Evolutionary conservation across 495 filamentous ascomycete genomes (phyloP), one percentile per base, ranked within the genome.

Genomic region (Choiromyces venosus): DNA sequence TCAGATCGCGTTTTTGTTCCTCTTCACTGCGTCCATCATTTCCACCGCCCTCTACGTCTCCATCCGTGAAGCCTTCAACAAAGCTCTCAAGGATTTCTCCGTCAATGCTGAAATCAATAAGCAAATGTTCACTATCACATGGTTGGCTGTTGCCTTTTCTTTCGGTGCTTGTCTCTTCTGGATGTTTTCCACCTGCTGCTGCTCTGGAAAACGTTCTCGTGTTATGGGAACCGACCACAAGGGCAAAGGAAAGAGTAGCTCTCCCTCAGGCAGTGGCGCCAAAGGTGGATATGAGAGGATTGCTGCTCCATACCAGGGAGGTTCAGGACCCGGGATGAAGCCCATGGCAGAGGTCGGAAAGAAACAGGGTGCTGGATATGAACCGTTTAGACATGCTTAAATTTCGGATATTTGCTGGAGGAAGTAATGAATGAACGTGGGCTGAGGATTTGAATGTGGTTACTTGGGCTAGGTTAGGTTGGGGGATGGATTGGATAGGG

Each of bases 131-230:
- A 86, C 86, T 36, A 83, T 87, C 6, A 87, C 89, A 67, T 98
- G 94, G 94, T 82, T 97, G 67, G 90, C 89, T 67, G 90, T 89
- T 16, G 90, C 86, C 40, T 95, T 96, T 82, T 88, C 90, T 65
- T 77, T 93, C 35, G 91, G 81, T 66, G 89, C 89, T 19, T 86
- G 86, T 72, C 77, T 96, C 78, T 97, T 97, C 90, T 98, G 94
- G 94, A 84, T 91, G 76, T 88, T 96, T 83, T 92, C 89, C 83
- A 86, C 89, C 71, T 97, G 94, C 91, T 97, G 94, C 89, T 97
- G 94, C 86, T 81, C 79, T 16, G 80, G 80, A 0, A 76, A 70
- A 56, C 71, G 68, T 5, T 67, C 67, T 12, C 70, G 65, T 4
- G 46, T 81, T 25, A 81, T 81, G 80, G 74, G 66, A 4, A 68